These are phyloP conservation scores for Neostapfia colusana DNA, from an alignment of 176 grass and related monocot genomes.

Conservation along the genomic window DNA sequence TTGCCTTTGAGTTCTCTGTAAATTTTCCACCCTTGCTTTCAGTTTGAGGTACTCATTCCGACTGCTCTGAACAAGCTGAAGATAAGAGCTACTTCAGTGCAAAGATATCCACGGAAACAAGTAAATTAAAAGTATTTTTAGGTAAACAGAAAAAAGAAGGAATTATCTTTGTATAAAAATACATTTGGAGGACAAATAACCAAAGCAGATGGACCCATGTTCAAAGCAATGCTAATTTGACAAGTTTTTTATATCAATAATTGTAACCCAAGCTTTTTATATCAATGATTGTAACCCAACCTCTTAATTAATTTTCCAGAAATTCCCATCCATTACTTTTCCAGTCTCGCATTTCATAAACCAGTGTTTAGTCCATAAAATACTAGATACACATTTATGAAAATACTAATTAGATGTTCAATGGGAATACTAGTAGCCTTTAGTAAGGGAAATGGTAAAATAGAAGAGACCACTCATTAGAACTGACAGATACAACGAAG, in stretches of 20 bases:
- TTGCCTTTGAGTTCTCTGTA: conserved; percentile 86
- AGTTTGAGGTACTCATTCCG: conserved; percentile 81
- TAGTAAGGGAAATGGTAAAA: neutral
- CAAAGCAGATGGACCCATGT: neutral
- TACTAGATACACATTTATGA: neutral
- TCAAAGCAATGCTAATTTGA: neutral
- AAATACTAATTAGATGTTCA: neutral
- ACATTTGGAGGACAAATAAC: neutral
- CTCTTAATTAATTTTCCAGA: neutral
- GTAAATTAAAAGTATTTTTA: neutral
- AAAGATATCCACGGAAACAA: neutral
- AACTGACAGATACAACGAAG: neutral
- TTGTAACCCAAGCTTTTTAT: neutral
- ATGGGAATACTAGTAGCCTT: neutral
- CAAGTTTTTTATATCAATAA: neutral
- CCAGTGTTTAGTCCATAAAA: neutral
- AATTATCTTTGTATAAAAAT: neutral
- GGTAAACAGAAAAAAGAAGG: neutral
- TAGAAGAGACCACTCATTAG: neutral
- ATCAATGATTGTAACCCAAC: too few species aligned
- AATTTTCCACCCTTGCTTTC: conserved; percentile 64
- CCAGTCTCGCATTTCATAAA: neutral
- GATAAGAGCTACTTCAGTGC: conserved; percentile 27
- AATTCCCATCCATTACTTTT: neutral
- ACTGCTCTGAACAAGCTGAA: conserved; percentile 76